phyloP scores from a whole-genome alignment of 768 basidiomycete genomes.

The Lactarius akahatsu region DNA sequence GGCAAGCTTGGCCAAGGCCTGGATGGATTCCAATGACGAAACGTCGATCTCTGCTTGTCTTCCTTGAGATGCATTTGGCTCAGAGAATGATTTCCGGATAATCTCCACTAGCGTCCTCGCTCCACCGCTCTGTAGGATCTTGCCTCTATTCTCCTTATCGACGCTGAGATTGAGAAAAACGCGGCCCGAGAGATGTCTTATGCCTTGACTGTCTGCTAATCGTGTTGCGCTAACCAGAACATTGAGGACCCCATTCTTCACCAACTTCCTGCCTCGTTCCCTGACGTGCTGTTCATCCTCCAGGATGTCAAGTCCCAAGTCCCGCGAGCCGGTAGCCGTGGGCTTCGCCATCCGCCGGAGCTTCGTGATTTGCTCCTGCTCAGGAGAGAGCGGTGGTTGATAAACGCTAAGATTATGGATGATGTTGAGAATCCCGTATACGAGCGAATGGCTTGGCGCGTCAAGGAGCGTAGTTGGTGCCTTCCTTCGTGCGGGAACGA shows the following conservation, averaged over 20 bases:
- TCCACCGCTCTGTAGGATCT: constrained; percentile 75
- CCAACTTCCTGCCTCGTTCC: constrained; percentile 52
- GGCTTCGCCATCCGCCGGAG: constrained; percentile 69
- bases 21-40: constrained; percentile 61
- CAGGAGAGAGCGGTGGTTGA: constrained; percentile 68
- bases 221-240: constrained; percentile 59
- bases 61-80: constrained; percentile 33
- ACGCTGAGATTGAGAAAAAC: constrained; percentile 71
- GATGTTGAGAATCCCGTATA: constrained; percentile 78
- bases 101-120: constrained; percentile 61
- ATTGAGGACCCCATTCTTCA: constrained; percentile 63
- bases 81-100: constrained; percentile 50
- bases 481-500: constrained; percentile 30
- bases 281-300: constrained; percentile 71
- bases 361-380: constrained; percentile 80
- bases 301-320: constrained; percentile 34
- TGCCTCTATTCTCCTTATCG: constrained; percentile 73
- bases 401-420: constrained; percentile 72
- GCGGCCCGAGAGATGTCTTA: constrained; percentile 58
- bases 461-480: constrained; percentile 25
- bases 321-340: constrained; percentile 22
- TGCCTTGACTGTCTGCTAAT: constrained; percentile 59
- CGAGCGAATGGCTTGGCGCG: constrained; percentile 49
- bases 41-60: constrained; percentile 39
- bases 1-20: constrained; percentile 88